Evolutionary conservation across 768 basidiomycete species (phyloP), one percentile per base, ranked within the genome.

Genomic region (Gymnopilus dilepis): DNA sequence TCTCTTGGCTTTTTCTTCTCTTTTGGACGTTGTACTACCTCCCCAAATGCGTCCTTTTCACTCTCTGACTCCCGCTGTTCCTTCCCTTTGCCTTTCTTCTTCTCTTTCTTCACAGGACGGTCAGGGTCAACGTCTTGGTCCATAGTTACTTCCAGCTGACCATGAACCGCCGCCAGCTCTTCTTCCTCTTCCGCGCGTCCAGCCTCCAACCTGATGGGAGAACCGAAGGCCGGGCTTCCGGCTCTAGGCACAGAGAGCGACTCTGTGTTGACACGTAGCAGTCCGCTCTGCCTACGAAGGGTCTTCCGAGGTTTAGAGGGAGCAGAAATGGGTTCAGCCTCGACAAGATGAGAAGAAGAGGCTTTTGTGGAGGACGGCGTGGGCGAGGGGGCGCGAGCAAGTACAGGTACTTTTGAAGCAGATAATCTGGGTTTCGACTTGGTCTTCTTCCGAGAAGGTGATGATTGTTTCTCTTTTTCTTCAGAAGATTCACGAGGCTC

Each of bases 191-290:
- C 85, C 4, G 83, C 86, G 9, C 84, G 69, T 0, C 80, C 86
- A 12, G 86, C 85, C 59, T 82, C 80, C 64, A 82, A 74, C 45
- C 85, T 80, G 30, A 82, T 78, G 30, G 88, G 87, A 2, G 86
- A 88, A 6, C 87, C 89, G 65, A 88, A 86, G 1, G 87, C 87
- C 2, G 89, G 90, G 64, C 89, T 91, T 0, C 85, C 79, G 24
- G 86, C 83, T 59, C 88, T 81, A 8, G 82, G 86, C 17, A 79
- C 78, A 22, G 81, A 69, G 22, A 80, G 66, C 15, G 76, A 69
- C 13, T 78, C 79, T 15, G 74, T 74, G 59, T 72, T 74, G 19
- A 82, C 73, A 59, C 76, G 80, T 53, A 92, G 72, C 41, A 91
- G 75, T 11, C 90, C 89, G 60, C 83, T 84, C 68, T 82, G 82